Percentiles rank a stretch among this genome's conserved stretches.
phyloP scores from a whole-genome alignment of 148 eudicot species.

The Camellia granthamiana region DNA sequence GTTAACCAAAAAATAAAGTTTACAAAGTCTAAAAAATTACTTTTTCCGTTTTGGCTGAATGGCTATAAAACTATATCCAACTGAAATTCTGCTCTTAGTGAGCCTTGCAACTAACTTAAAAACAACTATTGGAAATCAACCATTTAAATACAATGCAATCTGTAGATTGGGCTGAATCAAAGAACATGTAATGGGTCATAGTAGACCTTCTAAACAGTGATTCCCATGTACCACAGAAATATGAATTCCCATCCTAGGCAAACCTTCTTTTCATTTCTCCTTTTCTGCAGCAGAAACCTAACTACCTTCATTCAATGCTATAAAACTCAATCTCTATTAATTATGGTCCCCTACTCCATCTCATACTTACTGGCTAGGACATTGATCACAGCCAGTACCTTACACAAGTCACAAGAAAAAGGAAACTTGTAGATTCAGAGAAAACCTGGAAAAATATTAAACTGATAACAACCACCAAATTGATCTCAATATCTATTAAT shows the following conservation, averaged over 20 bases:
- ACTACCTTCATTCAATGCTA: not conserved
- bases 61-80: not conserved
- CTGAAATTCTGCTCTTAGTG: not conserved
- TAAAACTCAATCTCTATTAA: not conserved
- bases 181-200: not conserved
- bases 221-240: not conserved
- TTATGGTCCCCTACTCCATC: not conserved
- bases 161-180: not conserved
- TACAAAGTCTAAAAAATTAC: no score
- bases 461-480: no score
- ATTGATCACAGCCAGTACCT: not conserved
- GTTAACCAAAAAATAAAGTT: not conserved
- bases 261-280: no score
- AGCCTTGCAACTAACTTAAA: not conserved
- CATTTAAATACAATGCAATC: not conserved
- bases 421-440: no score
- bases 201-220: not conserved
- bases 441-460: no score
- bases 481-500: not conserved
- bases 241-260: no score
- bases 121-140: not conserved
- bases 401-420: not conserved
- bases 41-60: not conserved
- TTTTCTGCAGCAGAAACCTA: not conserved
- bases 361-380: not conserved